These are phyloP conservation scores for Bjerkandera adusta DNA, from an alignment of 1,284 basidiomycete genomes.

Conservation along the genomic window DNA sequence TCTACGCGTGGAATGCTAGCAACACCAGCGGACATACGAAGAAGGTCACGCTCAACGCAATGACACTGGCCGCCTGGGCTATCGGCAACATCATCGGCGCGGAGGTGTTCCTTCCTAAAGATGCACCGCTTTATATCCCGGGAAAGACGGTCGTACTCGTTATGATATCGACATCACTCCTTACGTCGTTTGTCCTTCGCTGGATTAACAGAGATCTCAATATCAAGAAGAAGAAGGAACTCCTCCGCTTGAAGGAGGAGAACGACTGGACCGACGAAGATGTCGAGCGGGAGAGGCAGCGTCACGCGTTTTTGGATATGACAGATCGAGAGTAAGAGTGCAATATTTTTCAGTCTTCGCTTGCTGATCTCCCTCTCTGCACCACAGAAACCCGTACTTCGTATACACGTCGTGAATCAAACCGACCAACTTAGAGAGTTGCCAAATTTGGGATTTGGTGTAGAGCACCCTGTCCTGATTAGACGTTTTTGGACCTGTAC, in stretches of 20 bases:
- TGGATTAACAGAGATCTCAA: conserved; percentile 59
- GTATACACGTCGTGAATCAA: conserved; percentile 47
- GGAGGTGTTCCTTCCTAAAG: conserved; percentile 61
- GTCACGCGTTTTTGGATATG: conserved; percentile 60
- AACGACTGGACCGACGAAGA: conserved; percentile 58
- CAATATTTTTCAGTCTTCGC: not conserved
- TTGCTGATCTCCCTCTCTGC: not conserved
- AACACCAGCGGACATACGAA: conserved; percentile 70
- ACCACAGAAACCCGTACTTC: conserved; percentile 37
- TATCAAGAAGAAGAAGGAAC: conserved; percentile 40
- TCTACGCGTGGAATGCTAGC: conserved; percentile 67
- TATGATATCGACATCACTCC: conserved; percentile 49
- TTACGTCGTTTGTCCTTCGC: conserved; percentile 49
- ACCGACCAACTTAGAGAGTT: too few relatives aligned
- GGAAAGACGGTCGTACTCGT: conserved; percentile 63
- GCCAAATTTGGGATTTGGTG: too few relatives aligned
- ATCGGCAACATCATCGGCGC: conserved; percentile 60
- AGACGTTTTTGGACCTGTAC: too few relatives aligned
- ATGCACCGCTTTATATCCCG: conserved; percentile 60
- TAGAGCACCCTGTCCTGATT: too few relatives aligned
- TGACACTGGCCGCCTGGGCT: conserved; percentile 58
- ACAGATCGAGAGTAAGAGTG: conserved; percentile 63
- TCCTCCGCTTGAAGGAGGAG: conserved; percentile 43
- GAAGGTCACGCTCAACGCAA: conserved; percentile 62
- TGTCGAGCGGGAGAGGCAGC: conserved; percentile 52